These are phyloP conservation scores for Tritrichomonas foetus DNA, from an alignment of 208 protist species.

Conservation along the genomic window DNA sequence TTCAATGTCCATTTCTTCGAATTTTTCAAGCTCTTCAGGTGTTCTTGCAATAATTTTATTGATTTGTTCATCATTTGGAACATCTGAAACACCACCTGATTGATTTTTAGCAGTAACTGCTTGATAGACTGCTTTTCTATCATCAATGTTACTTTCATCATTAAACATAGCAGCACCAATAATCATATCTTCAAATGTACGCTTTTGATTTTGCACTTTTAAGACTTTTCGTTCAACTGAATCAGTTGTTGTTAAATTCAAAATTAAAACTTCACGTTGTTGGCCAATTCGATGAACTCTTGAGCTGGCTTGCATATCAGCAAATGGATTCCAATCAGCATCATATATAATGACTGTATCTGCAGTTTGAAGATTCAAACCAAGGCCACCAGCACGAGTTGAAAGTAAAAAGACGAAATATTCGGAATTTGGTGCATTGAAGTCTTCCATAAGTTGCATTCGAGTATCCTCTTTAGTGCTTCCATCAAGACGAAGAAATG, in stretches of 20 bases:
- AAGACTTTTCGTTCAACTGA: conserved; percentile 80
- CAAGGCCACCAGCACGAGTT: conserved; percentile 90
- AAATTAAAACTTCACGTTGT: conserved; percentile 53
- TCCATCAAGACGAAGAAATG: conserved; percentile 71
- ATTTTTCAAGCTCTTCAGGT: background rate
- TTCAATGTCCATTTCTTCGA: background rate
- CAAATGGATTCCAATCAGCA: conserved; percentile 94
- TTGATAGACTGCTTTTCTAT: background rate
- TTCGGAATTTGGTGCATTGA: conserved; percentile 72
- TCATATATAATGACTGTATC: conserved; percentile 97
- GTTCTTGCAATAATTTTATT: conserved; percentile 11
- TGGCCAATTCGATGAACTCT: conserved; percentile 86
- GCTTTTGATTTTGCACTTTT: background rate
- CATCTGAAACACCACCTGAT: too few relatives aligned
- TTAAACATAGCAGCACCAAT: background rate
- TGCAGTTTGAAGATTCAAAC: conserved; percentile 94
- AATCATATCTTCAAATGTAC: background rate
- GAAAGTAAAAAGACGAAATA: conserved; percentile 88
- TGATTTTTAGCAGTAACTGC: background rate
- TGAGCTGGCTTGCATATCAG: conserved; percentile 96
- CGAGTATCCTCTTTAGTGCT: conserved; percentile 54
- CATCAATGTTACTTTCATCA: background rate
- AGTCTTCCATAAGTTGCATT: conserved; percentile 77
- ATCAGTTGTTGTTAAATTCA: conserved; percentile 78
- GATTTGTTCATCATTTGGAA: too few relatives aligned